These are phyloP conservation scores for Ceratocystis huliohia DNA, from an alignment of 2,329 filamentous ascomycete genomes.

Conservation along the genomic window DNA sequence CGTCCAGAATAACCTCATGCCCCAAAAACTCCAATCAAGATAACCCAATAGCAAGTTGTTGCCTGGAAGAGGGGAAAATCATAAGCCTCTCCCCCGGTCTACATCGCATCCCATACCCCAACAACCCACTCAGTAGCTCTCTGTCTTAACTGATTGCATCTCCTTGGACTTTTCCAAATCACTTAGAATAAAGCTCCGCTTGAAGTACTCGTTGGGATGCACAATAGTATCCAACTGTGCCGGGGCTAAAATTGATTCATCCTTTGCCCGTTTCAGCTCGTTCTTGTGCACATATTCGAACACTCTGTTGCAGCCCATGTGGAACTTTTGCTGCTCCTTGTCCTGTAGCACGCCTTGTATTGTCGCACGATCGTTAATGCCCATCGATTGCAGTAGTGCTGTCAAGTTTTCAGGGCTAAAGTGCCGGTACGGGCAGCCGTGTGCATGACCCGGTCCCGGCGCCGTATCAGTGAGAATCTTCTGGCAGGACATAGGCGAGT, in stretches of 20 bases:
- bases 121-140: constrained; percentile 2
- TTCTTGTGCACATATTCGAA: constrained; percentile 78
- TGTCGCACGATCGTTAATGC: constrained; percentile 64
- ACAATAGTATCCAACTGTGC: constrained; percentile 86
- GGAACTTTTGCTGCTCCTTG: constrained; percentile 75
- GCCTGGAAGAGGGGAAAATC: neutral
- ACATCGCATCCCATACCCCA: neutral
- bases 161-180: constrained; percentile 43
- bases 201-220: constrained; percentile 97
- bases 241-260: constrained; percentile 56
- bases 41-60: too few relatives aligned
- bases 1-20: too few relatives aligned
- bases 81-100: neutral
- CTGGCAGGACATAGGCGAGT: constrained; percentile 85
- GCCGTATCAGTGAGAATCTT: constrained; percentile 85
- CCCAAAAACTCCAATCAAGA: too few relatives aligned
- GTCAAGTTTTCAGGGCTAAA: constrained; percentile 81
- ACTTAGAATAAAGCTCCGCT: constrained; percentile 80
- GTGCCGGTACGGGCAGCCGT: constrained; percentile 94
- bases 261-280: constrained; percentile 64
- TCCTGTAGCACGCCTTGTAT: constrained; percentile 76
- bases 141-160: constrained; percentile 6
- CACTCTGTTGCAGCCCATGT: constrained; percentile 94
- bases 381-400: constrained; percentile 60
- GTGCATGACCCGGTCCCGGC: constrained; percentile 73